Percentiles rank a stretch among this genome's conserved stretches.
Evolutionary conservation across 106 monocot genomes (phyloP).

Genomic region (Alisma plantagoaquatica): DNA sequence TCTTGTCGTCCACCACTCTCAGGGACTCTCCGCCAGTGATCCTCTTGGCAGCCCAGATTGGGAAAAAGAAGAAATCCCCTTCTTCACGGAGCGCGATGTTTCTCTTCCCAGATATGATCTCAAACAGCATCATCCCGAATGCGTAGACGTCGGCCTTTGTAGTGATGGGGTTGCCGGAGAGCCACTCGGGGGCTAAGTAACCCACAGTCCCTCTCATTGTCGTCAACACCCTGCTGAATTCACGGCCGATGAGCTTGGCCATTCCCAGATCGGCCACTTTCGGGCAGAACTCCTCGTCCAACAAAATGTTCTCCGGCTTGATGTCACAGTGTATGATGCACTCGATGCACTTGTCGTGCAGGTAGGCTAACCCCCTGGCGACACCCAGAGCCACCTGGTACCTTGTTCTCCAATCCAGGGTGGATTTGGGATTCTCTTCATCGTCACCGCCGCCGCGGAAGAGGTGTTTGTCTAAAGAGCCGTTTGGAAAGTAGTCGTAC

Average conservation of each 20-base stretch:
- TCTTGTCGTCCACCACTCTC: constrained; percentile 18
- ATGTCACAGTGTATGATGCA: constrained; percentile 11
- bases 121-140: constrained; percentile 6
- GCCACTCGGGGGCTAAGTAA: constrained; percentile 7
- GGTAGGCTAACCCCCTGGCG: neutral
- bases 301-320: too few relatives aligned
- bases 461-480: neutral
- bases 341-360: constrained; percentile 5
- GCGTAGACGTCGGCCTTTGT: constrained; percentile 4
- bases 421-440: neutral
- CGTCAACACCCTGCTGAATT: too few relatives aligned
- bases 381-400: constrained; percentile 1
- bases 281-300: constrained; percentile 4
- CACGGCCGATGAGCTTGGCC: too few relatives aligned
- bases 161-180: constrained; percentile 4
- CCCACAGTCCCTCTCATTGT: constrained; percentile 8
- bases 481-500: constrained; percentile 1
- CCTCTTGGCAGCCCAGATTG: neutral
- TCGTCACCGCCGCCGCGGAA: too few relatives aligned
- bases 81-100: neutral
- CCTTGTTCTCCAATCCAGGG: constrained; percentile 4
- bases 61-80: neutral
- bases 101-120: too few relatives aligned
- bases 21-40: constrained; percentile 3
- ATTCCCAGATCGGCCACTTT: neutral